A percentile compares a stretch with the other conserved stretches of the same genome.
phyloP scores from a whole-genome alignment of 306 rosid species.

The Cotoneaster glaucophyllus region DNA sequence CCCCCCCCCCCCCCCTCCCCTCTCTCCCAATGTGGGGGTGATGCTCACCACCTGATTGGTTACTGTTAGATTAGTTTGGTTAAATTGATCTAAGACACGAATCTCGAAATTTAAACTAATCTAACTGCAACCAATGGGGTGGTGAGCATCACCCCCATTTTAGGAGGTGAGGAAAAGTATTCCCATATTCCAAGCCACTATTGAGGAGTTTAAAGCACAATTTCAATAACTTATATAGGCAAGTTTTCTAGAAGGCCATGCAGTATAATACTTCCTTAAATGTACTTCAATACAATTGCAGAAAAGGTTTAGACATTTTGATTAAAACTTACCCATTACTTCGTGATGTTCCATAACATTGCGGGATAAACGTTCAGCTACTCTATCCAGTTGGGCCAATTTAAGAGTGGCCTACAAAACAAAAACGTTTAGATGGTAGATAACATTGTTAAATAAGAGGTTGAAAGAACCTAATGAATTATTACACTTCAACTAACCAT shows the following conservation, averaged over 20 bases:
- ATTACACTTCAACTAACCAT: not conserved
- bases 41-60: not conserved
- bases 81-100: no score
- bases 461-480: not conserved
- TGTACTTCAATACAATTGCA: constrained; percentile 1
- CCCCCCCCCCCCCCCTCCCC: not conserved
- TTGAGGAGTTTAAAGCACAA: not conserved
- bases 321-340: constrained; percentile 87
- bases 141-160: not conserved
- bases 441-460: not conserved
- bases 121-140: not conserved
- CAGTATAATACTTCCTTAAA: not conserved
- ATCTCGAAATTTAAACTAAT: not conserved
- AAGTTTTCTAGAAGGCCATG: not conserved
- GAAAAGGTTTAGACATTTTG: not conserved
- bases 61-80: not conserved
- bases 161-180: not conserved
- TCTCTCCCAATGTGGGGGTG: not conserved
- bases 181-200: not conserved
- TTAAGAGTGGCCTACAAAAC: constrained; percentile 70
- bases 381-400: constrained; percentile 86
- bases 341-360: constrained; percentile 97
- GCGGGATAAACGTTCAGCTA: constrained; percentile 74
- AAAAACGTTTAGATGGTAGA: not conserved
- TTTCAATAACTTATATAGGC: not conserved